Conservation (phyloP, 441 rosid genomes). For the Croton laevigatus region DNA sequence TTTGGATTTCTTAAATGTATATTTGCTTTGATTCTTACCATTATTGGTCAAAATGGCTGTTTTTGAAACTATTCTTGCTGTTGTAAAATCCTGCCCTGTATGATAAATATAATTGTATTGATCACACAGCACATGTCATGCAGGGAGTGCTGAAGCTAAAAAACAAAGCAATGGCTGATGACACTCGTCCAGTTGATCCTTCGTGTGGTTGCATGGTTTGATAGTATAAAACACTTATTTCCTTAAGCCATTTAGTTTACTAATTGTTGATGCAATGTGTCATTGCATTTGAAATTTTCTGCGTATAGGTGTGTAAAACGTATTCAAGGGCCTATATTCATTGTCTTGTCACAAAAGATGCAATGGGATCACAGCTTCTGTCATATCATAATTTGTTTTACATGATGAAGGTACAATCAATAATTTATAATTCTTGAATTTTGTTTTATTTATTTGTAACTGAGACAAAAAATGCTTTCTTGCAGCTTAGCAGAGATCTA, state of each 20-base stretch:
- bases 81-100: neutral
- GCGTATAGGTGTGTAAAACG: slow-evolving; percentile 68
- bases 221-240: slow-evolving; percentile 6
- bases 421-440: slow-evolving; percentile 12
- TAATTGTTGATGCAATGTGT: slow-evolving; percentile 1
- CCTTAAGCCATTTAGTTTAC: slow-evolving; percentile 12
- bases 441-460: slow-evolving; percentile 15
- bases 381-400: slow-evolving; percentile 70
- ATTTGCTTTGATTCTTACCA: neutral
- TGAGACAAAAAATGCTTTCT: slow-evolving; percentile 8
- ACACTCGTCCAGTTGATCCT: slow-evolving; percentile 69
- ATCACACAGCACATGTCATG: slow-evolving; percentile 6
- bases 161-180: slow-evolving; percentile 59
- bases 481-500: slow-evolving; percentile 73
- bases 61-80: no score
- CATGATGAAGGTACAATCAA: slow-evolving; percentile 53
- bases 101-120: neutral
- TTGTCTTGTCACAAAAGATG: slow-evolving; percentile 73
- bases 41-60: neutral
- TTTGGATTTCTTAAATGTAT: neutral
- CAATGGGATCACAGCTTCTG: slow-evolving; percentile 81
- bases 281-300: slow-evolving; percentile 5
- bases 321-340: slow-evolving; percentile 74
- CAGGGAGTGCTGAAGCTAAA: slow-evolving; percentile 75
- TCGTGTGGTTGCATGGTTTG: slow-evolving; percentile 68